These are phyloP conservation scores for Lentinula guzmanii DNA, from an alignment of 768 basidiomycete species.

Conservation along the genomic window DNA sequence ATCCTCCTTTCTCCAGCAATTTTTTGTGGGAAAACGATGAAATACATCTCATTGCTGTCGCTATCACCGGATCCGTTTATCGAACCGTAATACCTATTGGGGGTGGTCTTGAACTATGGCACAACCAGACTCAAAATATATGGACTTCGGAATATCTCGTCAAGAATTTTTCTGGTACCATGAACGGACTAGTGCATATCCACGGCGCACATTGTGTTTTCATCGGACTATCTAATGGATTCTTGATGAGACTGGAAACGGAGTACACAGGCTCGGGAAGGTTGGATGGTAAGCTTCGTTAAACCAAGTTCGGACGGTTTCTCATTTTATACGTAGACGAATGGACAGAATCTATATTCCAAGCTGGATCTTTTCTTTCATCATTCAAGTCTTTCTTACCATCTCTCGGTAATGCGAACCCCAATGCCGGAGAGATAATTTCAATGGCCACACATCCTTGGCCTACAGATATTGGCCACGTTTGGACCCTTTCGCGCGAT, in stretches of 20 bases:
- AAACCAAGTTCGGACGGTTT: neutral
- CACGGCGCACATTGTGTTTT: constrained; percentile 65
- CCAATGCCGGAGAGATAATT: constrained; percentile 55
- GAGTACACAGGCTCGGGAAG: constrained; percentile 49
- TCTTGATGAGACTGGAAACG: constrained; percentile 64
- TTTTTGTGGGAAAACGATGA: constrained; percentile 43
- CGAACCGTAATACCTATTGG: constrained; percentile 62
- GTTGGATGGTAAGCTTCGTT: constrained; percentile 46
- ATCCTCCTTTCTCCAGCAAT: constrained; percentile 62
- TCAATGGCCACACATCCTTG: constrained; percentile 69
- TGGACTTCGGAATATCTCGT: constrained; percentile 68
- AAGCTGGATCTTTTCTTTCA: constrained; percentile 55
- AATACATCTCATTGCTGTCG: constrained; percentile 68
- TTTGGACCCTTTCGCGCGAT: constrained; percentile 87
- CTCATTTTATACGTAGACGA: constrained; percentile 39
- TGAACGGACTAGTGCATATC: constrained; percentile 49
- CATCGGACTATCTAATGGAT: constrained; percentile 55
- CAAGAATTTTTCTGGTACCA: constrained; percentile 39
- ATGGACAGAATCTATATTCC: constrained; percentile 63
- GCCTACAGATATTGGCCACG: constrained; percentile 66
- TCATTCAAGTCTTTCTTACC: constrained; percentile 65
- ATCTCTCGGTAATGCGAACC: constrained; percentile 33
- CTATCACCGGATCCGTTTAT: constrained; percentile 64
- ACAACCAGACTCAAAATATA: constrained; percentile 41
- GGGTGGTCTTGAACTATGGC: constrained; percentile 51